These are phyloP conservation scores for Glarea lozoyensis DNA, from an alignment of 495 filamentous ascomycete species.

Conservation along the genomic window DNA sequence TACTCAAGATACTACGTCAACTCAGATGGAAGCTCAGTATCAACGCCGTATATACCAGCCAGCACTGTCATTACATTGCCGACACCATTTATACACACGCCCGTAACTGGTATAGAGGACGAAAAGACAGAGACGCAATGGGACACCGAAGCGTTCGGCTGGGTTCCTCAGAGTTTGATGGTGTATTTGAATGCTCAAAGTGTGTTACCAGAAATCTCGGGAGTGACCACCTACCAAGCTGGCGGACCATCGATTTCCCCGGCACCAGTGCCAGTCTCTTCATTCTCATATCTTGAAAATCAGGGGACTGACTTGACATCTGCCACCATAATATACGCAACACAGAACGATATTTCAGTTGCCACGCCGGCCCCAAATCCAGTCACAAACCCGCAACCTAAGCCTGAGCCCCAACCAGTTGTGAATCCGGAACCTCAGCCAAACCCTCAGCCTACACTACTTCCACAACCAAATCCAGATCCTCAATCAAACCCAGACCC, in stretches of 20 bases:
- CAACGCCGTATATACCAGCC: background rate
- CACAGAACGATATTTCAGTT: background rate
- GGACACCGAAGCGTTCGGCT: slow-evolving; percentile 10
- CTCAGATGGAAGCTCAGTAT: background rate
- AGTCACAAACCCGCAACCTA: background rate
- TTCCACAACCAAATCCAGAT: background rate
- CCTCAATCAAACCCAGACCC: background rate
- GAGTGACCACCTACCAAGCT: slow-evolving; percentile 7
- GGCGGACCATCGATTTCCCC: slow-evolving; percentile 14
- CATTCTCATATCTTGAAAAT: background rate
- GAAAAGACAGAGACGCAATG: background rate
- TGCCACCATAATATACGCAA: background rate
- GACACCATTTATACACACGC: slow-evolving; percentile 16
- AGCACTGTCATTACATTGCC: slow-evolving; percentile 6
- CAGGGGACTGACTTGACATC: background rate
- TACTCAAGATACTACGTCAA: background rate
- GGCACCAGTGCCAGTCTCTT: background rate
- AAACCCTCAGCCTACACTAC: background rate
- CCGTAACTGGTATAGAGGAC: background rate
- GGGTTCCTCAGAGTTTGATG: slow-evolving; percentile 14
- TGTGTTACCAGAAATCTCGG: slow-evolving; percentile 9
- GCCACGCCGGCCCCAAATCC: background rate
- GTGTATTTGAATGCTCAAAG: slow-evolving; percentile 9
- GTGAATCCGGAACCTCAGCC: background rate
- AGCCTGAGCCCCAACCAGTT: background rate